These are phyloP conservation scores for Cutaneotrichosporon dermatis DNA, from an alignment of 1,284 basidiomycete species.

Conservation along the genomic window DNA sequence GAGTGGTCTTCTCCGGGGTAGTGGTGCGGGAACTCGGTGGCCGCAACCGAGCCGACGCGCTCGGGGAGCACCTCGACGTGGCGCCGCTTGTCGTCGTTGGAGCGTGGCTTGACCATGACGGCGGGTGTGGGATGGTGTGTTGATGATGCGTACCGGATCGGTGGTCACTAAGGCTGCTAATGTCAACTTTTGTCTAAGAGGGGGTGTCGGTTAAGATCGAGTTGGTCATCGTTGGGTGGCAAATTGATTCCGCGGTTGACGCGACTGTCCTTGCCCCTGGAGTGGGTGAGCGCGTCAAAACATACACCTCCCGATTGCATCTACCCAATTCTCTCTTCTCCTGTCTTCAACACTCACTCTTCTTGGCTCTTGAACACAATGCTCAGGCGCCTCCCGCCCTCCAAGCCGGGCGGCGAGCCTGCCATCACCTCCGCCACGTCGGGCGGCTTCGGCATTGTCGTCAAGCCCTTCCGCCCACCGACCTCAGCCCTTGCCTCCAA, in stretches of 20 bases:
- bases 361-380: conserved; percentile 18
- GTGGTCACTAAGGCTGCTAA: not conserved
- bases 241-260: conserved; percentile 24
- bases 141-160: not conserved
- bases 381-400: conserved; percentile 30
- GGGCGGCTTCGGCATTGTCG: conserved; percentile 42
- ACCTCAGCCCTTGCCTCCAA: conserved; percentile 48
- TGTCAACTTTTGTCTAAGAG: conserved; percentile 13
- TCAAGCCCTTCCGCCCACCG: conserved; percentile 74
- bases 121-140: not conserved
- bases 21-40: conserved; percentile 25
- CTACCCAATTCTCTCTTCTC: not conserved
- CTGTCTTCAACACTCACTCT: not conserved
- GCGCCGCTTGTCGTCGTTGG: conserved; percentile 43
- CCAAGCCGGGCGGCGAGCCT: conserved; percentile 31
- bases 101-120: conserved; percentile 20
- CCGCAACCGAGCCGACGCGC: conserved; percentile 56
- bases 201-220: conserved; percentile 1
- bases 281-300: not conserved
- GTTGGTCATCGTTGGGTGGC: conserved; percentile 3
- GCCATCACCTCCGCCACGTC: conserved; percentile 39
- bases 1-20: conserved; percentile 75
- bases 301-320: not conserved
- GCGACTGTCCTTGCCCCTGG: conserved; percentile 16
- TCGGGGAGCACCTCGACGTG: conserved; percentile 65